Evolutionary conservation across 2,329 filamentous ascomycete species (phyloP).

Genomic region (Penicillium sp.): DNA sequence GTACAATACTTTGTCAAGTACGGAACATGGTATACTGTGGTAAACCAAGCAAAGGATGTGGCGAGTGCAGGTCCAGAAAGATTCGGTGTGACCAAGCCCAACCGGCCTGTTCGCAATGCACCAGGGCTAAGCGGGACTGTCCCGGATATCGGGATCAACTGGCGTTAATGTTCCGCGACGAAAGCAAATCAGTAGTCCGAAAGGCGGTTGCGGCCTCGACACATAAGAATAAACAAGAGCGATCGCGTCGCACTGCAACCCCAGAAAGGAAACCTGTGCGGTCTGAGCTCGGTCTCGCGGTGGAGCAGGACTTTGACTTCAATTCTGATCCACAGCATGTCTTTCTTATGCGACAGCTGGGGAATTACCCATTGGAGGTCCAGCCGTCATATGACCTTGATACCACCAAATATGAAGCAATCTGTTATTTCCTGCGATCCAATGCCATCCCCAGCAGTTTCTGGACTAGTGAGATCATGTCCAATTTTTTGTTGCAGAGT

Average conservation of each 20-base stretch:
- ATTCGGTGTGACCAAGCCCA: slow-evolving; percentile 59
- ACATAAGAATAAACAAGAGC: slow-evolving; percentile 13
- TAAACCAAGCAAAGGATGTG: slow-evolving; percentile 48
- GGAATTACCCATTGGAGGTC: slow-evolving; percentile 18
- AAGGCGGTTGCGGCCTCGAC: slow-evolving; percentile 49
- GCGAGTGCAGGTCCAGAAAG: slow-evolving; percentile 45
- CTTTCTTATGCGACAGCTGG: slow-evolving; percentile 17
- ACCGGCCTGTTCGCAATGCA: slow-evolving; percentile 64
- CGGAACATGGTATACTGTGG: slow-evolving; percentile 44
- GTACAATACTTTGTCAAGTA: neutral
- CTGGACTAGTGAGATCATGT: slow-evolving; percentile 28
- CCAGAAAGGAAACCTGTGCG: slow-evolving; percentile 24
- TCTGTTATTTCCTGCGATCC: slow-evolving; percentile 39
- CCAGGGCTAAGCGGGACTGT: slow-evolving; percentile 59
- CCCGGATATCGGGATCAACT: slow-evolving; percentile 65
- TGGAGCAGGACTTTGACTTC: slow-evolving; percentile 21
- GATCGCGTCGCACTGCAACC: slow-evolving; percentile 27
- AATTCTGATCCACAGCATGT: slow-evolving; percentile 20
- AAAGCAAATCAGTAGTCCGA: slow-evolving; percentile 62
- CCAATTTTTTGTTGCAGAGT: slow-evolving; percentile 22
- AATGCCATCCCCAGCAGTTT: slow-evolving; percentile 34
- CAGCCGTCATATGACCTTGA: slow-evolving; percentile 26
- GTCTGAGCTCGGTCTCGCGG: slow-evolving; percentile 1
- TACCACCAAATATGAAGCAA: slow-evolving; percentile 33
- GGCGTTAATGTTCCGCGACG: slow-evolving; percentile 66